Evolutionary conservation across 2,329 filamentous ascomycete genomes (phyloP), one percentile per base, ranked within the genome.

Genomic region (Monosporascus ibericus): DNA sequence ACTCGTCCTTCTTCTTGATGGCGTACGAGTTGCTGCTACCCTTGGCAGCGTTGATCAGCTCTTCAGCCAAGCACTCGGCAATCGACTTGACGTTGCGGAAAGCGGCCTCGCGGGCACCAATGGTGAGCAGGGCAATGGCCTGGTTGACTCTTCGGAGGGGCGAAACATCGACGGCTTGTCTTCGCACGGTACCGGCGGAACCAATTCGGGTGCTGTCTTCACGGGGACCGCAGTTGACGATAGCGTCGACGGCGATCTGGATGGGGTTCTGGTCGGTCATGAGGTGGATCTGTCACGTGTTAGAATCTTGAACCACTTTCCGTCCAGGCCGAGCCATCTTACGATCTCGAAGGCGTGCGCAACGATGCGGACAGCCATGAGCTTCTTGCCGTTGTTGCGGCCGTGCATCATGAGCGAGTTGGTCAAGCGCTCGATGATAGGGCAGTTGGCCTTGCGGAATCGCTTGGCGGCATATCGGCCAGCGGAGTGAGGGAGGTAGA

Each of bases 351-450:
- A 99, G 70, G 92, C 79, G 84, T 99, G 94, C 68, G 92, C 92
- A 70, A 99, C 92, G 68, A 99, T 99, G 80, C 94, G 91, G 77
- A 97, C 92, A 74, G 94, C 95, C 92, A 95, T 96, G 74, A 97
- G 87, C 90, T 99, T 99, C 89, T 99, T 99, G 80, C 94, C 94
- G 89, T 96, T 99, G 90, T 99, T 99, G 81, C 94, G 94, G 79
- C 94, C 94, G 87, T 99, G 96, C 92, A 97, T 97, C 95, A 99
- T 99, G 76, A 99, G 87, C 57, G 94, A 97, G 89, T 99, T 99
- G 85, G 94, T 99, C 70, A 99, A 87, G 76, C 94, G 92, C 89
- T 99, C 94, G 75, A 99, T 96, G 87, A 99, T 97, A 71, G 94
- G 94, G 90, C 94, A 99, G 86, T 97, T 95, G 75, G 95, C 94